phyloP scores from a whole-genome alignment of 805 yeast species.

The Starmerella apicola region DNA sequence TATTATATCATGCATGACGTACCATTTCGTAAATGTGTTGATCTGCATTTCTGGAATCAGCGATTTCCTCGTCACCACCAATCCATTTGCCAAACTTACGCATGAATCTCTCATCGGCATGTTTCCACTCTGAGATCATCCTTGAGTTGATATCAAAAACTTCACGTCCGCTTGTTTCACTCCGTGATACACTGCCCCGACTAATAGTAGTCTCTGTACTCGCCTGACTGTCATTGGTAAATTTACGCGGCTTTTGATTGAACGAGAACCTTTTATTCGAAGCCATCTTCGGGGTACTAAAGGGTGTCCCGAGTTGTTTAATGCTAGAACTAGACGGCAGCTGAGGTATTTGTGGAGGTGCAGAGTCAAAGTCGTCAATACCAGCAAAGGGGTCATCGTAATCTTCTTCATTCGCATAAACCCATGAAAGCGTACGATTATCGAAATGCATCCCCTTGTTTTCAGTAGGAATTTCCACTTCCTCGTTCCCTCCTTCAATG shows the following conservation, averaged over 20 bases:
- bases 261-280: too few species aligned
- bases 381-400: slow-evolving; percentile 22
- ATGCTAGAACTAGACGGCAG: not conserved
- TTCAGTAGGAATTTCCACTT: not conserved
- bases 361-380: slow-evolving; percentile 15
- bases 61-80: slow-evolving; percentile 18
- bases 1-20: slow-evolving; percentile 6
- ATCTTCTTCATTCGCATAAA: slow-evolving; percentile 17
- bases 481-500: not conserved
- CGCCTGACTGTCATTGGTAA: slow-evolving; percentile 13
- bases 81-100: slow-evolving; percentile 25
- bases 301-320: not conserved
- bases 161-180: slow-evolving; percentile 17
- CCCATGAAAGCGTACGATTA: slow-evolving; percentile 20
- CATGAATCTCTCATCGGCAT: slow-evolving; percentile 22
- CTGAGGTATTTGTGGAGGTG: too few species aligned
- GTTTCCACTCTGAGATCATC: slow-evolving; percentile 19
- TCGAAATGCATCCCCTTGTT: slow-evolving; percentile 21
- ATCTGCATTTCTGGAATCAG: slow-evolving; percentile 14
- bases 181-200: slow-evolving; percentile 15
- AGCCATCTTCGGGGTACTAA: not conserved
- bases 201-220: slow-evolving; percentile 10
- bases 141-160: slow-evolving; percentile 18
- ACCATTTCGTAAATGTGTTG: slow-evolving; percentile 23
- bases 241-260: too few species aligned